Base-by-base conservation (phyloP, 2,329 filamentous ascomycete genomes). In the Cladosporium austrohemisphaericum region DNA sequence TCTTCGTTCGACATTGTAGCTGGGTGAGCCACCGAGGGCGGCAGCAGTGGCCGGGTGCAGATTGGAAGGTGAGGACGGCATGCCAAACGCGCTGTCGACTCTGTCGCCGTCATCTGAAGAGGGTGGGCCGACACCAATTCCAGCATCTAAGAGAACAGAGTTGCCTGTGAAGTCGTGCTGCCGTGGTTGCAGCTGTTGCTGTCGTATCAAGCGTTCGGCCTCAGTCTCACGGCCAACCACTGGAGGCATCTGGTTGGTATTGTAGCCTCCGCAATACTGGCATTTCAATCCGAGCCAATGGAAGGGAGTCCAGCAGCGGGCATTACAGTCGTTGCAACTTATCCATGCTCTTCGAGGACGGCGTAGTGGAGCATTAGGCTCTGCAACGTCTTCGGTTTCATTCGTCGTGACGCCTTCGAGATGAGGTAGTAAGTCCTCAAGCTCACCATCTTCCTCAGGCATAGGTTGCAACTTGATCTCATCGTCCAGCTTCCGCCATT, bases 201-300 rank as follows among this genome's bases (percentile, higher is more conserved):
- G 58, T n/a, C 61, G 54, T 26, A 65, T 54, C 28, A 61, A 46
- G 5, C 63, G 55, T 44, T 65, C 63, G n/a, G 62, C 57, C 46
- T 66, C 63, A 1, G 60, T 65, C 28, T 66, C 64, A 20, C 60
- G 57, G 5, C 58, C 67, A 25, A 68, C 70, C 11, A 74, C 60
- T 0, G 73, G 68, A 0, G 71, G 68, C 45, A 75, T 63, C 53
- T 76, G 73, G 41, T 71, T 74, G 8, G 74, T 77, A 52, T 77
- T 77, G 65, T 76, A 77, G 14, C 72, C 73, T 51, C 76, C 74
- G 60, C 74, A 83, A 59, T 77, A 68, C 40, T 74, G 83, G 65
- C 93, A 98, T 68, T 95, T 95, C 37, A 95, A 75, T 0, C 93
- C 93, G 4, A 97, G 75, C 89, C 93, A 98, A 69, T 98, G 93